phyloP scores from a whole-genome alignment of 805 yeast genomes.

The Tetrapisispora fleetii region DNA sequence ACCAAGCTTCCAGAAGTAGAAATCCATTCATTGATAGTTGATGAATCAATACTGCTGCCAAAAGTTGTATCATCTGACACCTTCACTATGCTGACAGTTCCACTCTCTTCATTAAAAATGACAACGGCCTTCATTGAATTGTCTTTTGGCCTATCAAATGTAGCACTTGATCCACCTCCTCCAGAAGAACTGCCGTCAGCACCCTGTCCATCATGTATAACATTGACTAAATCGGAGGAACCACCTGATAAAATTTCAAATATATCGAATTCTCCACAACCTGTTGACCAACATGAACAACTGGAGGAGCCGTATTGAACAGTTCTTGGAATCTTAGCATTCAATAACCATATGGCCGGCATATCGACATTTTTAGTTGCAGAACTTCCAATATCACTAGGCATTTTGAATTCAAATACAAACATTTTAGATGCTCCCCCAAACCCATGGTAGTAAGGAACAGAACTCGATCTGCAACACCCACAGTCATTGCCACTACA shows the following conservation, averaged over 20 bases:
- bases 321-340: conserved; percentile 94
- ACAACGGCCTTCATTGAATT: conserved; percentile 83
- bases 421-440: conserved; percentile 77
- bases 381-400: conserved; percentile 44
- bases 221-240: conserved; percentile 61
- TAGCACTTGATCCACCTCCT: conserved; percentile 72
- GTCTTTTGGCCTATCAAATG: conserved; percentile 73
- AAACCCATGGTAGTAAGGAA: conserved; percentile 93
- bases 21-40: conserved; percentile 52
- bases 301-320: conserved; percentile 74
- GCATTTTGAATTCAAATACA: conserved; percentile 92
- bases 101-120: conserved; percentile 47
- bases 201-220: conserved; percentile 73
- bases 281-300: conserved; percentile 94
- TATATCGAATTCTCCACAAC: conserved; percentile 96
- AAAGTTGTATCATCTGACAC: conserved; percentile 45
- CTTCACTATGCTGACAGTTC: conserved; percentile 45
- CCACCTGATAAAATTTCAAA: conserved; percentile 81
- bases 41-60: conserved; percentile 41
- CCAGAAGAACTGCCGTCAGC: conserved; percentile 43
- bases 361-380: conserved; percentile 62
- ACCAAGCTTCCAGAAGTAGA: conserved; percentile 40
- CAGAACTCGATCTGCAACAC: conserved; percentile 62
- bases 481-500: conserved; percentile 65
- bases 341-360: conserved; percentile 97